Percentiles rank a stretch among this genome's conserved stretches.
phyloP scores from a whole-genome alignment of 2,329 filamentous ascomycete genomes.

The Microcera coccophila region DNA sequence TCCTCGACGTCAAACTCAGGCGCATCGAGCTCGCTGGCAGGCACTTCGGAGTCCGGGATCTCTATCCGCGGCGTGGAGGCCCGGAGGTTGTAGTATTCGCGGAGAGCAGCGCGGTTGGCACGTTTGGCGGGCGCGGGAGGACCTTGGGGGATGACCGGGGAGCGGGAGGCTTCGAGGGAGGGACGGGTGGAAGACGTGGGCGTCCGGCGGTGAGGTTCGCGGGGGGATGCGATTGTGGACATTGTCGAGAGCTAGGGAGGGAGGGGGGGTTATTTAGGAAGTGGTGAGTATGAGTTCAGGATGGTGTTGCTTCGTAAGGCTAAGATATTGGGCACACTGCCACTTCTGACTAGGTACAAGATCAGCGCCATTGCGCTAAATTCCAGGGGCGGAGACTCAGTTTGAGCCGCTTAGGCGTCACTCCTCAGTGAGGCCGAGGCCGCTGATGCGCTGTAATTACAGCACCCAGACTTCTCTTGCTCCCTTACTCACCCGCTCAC shows the following conservation, averaged over 20 bases:
- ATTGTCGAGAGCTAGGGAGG: no score
- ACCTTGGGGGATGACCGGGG: constrained; percentile 35
- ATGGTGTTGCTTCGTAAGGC: neutral
- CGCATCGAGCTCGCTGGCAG: constrained; percentile 68
- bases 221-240: constrained; percentile 63
- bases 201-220: constrained; percentile 54
- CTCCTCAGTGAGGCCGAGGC: constrained; percentile 19
- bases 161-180: constrained; percentile 64
- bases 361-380: constrained; percentile 13
- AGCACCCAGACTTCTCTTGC: neutral
- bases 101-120: constrained; percentile 78
- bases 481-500: neutral
- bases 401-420: constrained; percentile 24
- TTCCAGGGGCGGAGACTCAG: constrained; percentile 14
- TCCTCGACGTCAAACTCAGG: constrained; percentile 67
- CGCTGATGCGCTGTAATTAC: neutral
- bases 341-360: constrained; percentile 12
- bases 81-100: constrained; percentile 87
- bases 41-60: constrained; percentile 52
- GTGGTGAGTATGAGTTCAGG: neutral
- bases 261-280: neutral
- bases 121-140: constrained; percentile 38
- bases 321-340: constrained; percentile 6
- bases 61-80: constrained; percentile 43
- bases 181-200: constrained; percentile 73